Percentiles rank a stretch among this genome's conserved stretches.
phyloP scores from a whole-genome alignment of 495 filamentous ascomycete species.

The Lophiotrema nucula region DNA sequence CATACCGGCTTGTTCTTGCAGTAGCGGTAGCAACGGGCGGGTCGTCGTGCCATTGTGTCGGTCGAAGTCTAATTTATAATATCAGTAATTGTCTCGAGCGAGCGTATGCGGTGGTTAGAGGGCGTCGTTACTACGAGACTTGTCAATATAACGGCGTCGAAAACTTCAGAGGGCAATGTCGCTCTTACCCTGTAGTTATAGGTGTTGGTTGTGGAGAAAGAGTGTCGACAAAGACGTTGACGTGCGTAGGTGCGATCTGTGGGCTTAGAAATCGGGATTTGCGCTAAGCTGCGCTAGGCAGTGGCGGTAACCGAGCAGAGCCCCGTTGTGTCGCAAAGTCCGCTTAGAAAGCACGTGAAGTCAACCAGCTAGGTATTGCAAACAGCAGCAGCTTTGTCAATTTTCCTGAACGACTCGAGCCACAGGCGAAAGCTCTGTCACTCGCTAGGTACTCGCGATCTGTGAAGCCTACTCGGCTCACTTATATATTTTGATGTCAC shows the following conservation, averaged over 20 bases:
- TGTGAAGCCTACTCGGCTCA: too few relatives aligned
- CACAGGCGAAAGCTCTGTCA: too few relatives aligned
- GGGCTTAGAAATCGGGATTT: too few relatives aligned
- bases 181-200: conserved; percentile 24
- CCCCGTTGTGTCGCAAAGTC: background rate
- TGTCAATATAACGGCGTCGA: background rate
- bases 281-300: too few relatives aligned
- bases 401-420: too few relatives aligned
- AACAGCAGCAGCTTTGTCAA: too few relatives aligned
- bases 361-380: too few relatives aligned
- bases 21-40: conserved; percentile 99
- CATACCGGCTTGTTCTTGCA: conserved; percentile 99
- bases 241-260: conserved; percentile 1
- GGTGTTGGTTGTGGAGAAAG: conserved; percentile 8
- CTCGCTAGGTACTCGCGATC: too few relatives aligned
- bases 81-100: too few relatives aligned
- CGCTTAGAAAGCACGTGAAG: background rate
- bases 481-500: too few relatives aligned
- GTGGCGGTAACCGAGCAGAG: conserved; percentile 8
- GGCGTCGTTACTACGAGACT: conserved; percentile 10
- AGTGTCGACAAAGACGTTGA: background rate
- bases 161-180: background rate
- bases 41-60: conserved; percentile 95
- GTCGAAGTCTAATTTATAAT: conserved; percentile 39
- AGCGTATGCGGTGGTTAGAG: too few relatives aligned